Percentiles rank a stretch among this genome's conserved stretches.
phyloP scores from a whole-genome alignment of 768 basidiomycete species.

The Infundibulicybe gibba region DNA sequence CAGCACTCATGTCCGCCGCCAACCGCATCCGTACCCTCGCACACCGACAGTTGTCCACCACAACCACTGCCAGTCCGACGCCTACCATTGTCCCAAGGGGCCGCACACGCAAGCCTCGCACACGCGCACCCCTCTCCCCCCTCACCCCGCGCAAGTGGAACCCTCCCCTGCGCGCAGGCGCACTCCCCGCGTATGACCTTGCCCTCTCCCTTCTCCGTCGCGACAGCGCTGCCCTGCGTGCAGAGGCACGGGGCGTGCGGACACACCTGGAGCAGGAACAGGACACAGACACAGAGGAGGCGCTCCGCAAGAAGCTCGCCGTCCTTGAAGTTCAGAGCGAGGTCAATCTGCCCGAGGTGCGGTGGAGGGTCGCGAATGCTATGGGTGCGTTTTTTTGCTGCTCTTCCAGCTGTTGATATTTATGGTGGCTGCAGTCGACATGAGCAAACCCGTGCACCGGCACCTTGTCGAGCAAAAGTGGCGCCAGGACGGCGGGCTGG shows the following conservation, averaged over 20 bases:
- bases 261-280: conserved; percentile 20
- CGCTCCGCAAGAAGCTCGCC: conserved; percentile 44
- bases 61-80: too few relatives aligned
- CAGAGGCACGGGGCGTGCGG: conserved; percentile 38
- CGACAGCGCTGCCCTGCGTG: conserved; percentile 53
- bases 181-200: conserved; percentile 80
- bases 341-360: conserved; percentile 77
- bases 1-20: not conserved
- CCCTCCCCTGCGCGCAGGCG: conserved; percentile 54
- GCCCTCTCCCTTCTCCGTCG: conserved; percentile 67
- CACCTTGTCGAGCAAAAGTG: conserved; percentile 81
- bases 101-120: not conserved
- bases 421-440: conserved; percentile 44
- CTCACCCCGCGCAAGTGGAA: conserved; percentile 56
- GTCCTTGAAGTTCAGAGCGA: conserved; percentile 78
- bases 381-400: conserved; percentile 51
- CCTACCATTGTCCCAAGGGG: too few relatives aligned
- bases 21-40: not conserved
- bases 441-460: conserved; percentile 69
- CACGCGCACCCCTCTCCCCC: not conserved
- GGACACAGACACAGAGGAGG: conserved; percentile 25
- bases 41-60: not conserved
- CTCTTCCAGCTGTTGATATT: not conserved
- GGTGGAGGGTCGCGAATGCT: conserved; percentile 79
- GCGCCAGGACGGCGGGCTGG: conserved; percentile 81